Evolutionary conservation across 1,284 basidiomycete species (phyloP), one percentile per base, ranked within the genome.

Genomic region (Singerocomus inundabilis): DNA sequence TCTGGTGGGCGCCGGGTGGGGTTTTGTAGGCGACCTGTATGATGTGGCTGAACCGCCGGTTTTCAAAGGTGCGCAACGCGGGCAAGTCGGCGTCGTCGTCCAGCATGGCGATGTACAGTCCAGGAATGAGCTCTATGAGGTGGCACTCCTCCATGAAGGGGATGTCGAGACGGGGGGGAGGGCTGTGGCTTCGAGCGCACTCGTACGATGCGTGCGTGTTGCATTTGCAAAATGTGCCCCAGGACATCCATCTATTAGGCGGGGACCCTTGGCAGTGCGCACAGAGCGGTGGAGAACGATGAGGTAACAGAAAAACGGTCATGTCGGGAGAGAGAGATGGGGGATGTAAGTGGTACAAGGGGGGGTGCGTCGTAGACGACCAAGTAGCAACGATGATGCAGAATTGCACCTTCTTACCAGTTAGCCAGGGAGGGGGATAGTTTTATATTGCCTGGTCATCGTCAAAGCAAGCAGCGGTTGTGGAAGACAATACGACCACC

Each of bases 91-190:
- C 31, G 11, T 55, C 52, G 15, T 49, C 16, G 32, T 59, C 48
- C 3, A 40, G 46, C n/a, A 57, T 16, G 7, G 62, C 58, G 32
- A 67, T 54, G 37, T 51, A 67, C 13, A 63, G 13, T 6, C 48
- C 47, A 0, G 37, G 25, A 8, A 50, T 13, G 21, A 61, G 16
- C n/a, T 54, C 40, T 9, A 47, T 37, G 5, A 63, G 33, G 42
- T 55, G 53, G 21, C 21, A 41, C 4, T 35, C 25, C 13, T 44
- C 32, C 6, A 12, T 29, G 5, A 46, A 18, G 8, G 28, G 40
- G 24, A 26, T 28, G 3, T 40, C 24, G 7, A 41, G 43, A 4
- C 33, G 11, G 10, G 43, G 33, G 25, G 32, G 6, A 16, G 40
- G 34, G 18, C 12, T 29, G 12, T 33, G 3, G 15, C 21, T 21